phyloP scores from a whole-genome alignment of 257 asterid species.

The Solanum peruvianum region DNA sequence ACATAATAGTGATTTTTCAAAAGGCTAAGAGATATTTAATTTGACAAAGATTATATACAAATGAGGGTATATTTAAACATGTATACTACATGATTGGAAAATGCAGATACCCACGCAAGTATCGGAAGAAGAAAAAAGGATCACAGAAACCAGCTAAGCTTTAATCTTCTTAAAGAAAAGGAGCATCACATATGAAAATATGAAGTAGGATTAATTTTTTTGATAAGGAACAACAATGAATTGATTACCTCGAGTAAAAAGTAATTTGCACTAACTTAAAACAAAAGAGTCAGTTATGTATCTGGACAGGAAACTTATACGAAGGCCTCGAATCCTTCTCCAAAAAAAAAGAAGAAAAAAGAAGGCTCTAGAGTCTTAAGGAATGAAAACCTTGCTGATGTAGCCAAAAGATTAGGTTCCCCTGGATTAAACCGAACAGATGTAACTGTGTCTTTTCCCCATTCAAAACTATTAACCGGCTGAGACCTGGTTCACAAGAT shows the following conservation, averaged over 20 bases:
- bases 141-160: background rate
- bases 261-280: background rate
- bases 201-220: background rate
- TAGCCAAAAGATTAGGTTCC: conserved; percentile 77
- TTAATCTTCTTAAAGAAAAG: background rate
- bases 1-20: background rate
- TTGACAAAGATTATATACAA: background rate
- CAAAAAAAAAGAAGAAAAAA: background rate
- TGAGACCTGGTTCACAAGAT: conserved; percentile 55
- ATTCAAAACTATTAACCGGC: conserved; percentile 73
- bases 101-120: background rate
- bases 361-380: background rate
- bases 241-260: background rate
- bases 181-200: background rate
- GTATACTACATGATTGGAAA: background rate
- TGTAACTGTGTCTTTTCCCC: conserved; percentile 68
- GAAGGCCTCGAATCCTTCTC: background rate
- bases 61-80: background rate
- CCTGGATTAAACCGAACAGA: conserved; percentile 92
- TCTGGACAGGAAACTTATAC: background rate
- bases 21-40: background rate
- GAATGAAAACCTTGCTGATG: conserved; percentile 67
- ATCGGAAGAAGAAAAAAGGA: background rate
- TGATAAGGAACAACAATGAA: background rate
- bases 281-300: background rate